Conservation (phyloP, 1,139 yeast genomes). For the Yamadazyma atlantica region DNA sequence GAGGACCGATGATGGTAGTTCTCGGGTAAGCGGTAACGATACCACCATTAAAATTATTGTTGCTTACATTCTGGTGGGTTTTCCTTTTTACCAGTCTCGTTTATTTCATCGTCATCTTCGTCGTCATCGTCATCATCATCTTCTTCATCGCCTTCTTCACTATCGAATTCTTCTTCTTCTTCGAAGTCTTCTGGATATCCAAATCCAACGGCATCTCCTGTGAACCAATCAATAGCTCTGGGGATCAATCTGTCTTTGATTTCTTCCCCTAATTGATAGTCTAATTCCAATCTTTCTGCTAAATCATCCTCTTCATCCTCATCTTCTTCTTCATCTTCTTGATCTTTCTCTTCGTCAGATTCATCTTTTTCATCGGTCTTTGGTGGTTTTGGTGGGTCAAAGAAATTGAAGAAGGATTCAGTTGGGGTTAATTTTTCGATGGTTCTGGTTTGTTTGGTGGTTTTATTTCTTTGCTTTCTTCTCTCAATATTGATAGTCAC, state of each 20-base stretch:
- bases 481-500: conserved; percentile 87
- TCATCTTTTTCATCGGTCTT: conserved; percentile 44
- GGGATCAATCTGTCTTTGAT: conserved; percentile 94
- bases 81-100: conserved; percentile 60
- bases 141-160: conserved; percentile 40
- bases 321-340: conserved; percentile 34
- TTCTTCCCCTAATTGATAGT: conserved; percentile 95
- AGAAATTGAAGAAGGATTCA: conserved; percentile 93
- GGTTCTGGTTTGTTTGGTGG: conserved; percentile 95
- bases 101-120: conserved; percentile 29
- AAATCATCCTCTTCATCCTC: conserved; percentile 68
- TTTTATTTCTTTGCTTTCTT: conserved; percentile 97
- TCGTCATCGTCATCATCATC: conserved; percentile 56
- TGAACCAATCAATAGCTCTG: conserved; percentile 96
- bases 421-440: conserved; percentile 91
- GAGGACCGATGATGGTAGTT: neutral
- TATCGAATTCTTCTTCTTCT: conserved; percentile 50
- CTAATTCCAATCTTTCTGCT: conserved; percentile 84
- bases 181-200: conserved; percentile 48
- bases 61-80: conserved; percentile 88
- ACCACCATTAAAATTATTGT: no score
- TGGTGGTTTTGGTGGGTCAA: conserved; percentile 89
- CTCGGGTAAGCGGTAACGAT: neutral
- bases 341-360: conserved; percentile 45
- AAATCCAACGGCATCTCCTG: conserved; percentile 86